Base-by-base conservation (phyloP, 306 rosid genomes). In the Ochetophila trinervis region DNA sequence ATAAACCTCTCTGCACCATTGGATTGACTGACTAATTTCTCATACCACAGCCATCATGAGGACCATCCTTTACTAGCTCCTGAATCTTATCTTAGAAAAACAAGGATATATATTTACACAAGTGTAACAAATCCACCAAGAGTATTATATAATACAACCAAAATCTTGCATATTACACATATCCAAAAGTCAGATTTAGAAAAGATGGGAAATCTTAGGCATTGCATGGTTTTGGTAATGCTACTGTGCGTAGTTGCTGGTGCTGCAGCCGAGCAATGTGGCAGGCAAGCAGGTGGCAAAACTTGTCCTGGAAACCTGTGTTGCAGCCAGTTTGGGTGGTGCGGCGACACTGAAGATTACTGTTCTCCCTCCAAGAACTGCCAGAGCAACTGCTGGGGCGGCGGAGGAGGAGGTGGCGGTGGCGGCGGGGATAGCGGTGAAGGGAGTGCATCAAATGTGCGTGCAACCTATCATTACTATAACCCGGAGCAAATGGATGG, bases 291-390 rank as follows among this genome's bases (percentile, higher is more conserved):
- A 0, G 85, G 82, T 0, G 85, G 87, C 1, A 15, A 22, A 0
- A 58, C 9, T 4, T 87, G 94, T 44, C 69, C 84, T 0, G 24
- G 65, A 67, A 73, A 77, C 60, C 73, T 78, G 0, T 87, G 94
- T 32, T 87, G 90, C 64, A 87, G 94, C 75, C 86, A 84, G 23
- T 76, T 68, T 72, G 90, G 95, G 13, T 87, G 57, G 44, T 87
- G 94, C 13, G 90, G 94, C 15, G 9, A 9, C 74, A 54, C 80
- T 15, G 80, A 68, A 1, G 86, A 80, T 0, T 80, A 87, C 72
- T 87, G 90, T 48, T 74, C 62, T 0, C 78, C 77, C 4, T 57
- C 80, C 10, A 19, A 71, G 2, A 30, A 42, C 2, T 87, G 95
- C 52, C 90, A 82, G 24, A 87, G 95, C 74, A 82, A 78, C 42